phyloP scores from a whole-genome alignment of 768 basidiomycete species.

The Tulasnella sp. region DNA sequence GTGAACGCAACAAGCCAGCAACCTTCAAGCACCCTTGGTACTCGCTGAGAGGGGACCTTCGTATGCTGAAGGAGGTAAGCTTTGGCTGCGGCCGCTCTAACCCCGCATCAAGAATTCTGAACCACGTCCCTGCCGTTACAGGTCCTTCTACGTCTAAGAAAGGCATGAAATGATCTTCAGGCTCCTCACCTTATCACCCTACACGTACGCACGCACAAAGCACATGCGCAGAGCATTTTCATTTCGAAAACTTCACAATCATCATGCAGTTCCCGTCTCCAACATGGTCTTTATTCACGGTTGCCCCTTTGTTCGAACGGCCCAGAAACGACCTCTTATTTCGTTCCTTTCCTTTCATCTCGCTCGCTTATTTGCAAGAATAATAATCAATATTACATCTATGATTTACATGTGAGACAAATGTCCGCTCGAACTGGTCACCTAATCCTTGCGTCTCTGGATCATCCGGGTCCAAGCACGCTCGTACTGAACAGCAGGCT shows the following conservation, averaged over 20 bases:
- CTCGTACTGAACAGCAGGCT: constrained; percentile 74
- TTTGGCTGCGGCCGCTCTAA: background rate
- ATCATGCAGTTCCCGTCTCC: background rate
- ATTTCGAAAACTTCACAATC: constrained; percentile 2
- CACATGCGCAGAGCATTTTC: background rate
- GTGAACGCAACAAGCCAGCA: constrained; percentile 29
- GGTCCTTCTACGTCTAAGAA: background rate
- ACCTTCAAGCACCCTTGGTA: constrained; percentile 25
- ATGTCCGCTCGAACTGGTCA: background rate
- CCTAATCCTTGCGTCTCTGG: constrained; percentile 28
- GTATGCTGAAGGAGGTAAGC: constrained; percentile 26
- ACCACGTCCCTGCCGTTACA: background rate
- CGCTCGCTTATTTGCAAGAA: background rate
- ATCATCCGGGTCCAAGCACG: constrained; percentile 56
- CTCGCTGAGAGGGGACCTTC: constrained; percentile 18
- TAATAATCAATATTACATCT: constrained; percentile 23
- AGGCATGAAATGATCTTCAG: constrained; percentile 22
- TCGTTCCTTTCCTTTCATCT: background rate
- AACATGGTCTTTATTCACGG: too few species aligned
- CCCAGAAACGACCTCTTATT: background rate
- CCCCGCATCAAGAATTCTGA: constrained; percentile 10
- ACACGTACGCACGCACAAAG: background rate
- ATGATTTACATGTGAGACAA: constrained; percentile 8
- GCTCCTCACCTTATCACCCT: background rate
- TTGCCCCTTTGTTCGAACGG: background rate